A percentile compares a stretch with the other conserved stretches of the same genome.
These are phyloP conservation scores for Hyparrhenia diplandra DNA, from an alignment of 176 grass and related monocot species.

Conservation along the genomic window DNA sequence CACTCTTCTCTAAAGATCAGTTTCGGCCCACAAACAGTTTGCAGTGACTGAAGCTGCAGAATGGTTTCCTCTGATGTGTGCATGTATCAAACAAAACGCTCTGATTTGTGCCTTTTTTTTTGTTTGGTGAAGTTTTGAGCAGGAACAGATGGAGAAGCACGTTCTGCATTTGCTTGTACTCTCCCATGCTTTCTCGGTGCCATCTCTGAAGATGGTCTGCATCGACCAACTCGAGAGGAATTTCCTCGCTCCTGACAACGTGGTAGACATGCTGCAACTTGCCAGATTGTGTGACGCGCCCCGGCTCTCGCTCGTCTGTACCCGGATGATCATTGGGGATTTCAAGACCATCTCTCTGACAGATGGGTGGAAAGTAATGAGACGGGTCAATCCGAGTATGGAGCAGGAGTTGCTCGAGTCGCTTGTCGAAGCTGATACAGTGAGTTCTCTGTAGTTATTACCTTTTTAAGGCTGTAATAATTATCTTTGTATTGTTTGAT, in stretches of 20 bases:
- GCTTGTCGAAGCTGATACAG: conserved; percentile 49
- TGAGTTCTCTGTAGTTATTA: conserved; percentile 27
- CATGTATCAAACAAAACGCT: background rate
- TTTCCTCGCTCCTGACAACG: conserved; percentile 68
- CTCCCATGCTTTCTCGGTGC: conserved; percentile 57
- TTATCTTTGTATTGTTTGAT: background rate
- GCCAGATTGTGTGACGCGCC: conserved; percentile 66
- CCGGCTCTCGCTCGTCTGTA: conserved; percentile 59
- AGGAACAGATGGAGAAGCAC: conserved; percentile 63
- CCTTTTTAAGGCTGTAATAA: too few relatives aligned
- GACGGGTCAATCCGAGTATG: conserved; percentile 42
- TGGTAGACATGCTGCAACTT: conserved; percentile 71
- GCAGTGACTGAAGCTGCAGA: background rate
- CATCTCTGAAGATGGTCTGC: conserved; percentile 54
- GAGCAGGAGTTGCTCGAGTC: conserved; percentile 64
- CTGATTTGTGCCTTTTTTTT: background rate
- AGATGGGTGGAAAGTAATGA: conserved; percentile 83
- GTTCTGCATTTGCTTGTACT: conserved; percentile 68
- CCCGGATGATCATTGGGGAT: conserved; percentile 54
- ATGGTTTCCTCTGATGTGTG: background rate
- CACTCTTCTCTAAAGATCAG: background rate
- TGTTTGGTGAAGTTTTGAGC: conserved; percentile 43
- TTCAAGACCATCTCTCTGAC: conserved; percentile 52
- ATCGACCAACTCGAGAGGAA: conserved; percentile 47
- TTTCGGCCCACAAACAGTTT: background rate